These are phyloP conservation scores for Penicillium robsamsonii DNA, from an alignment of 495 filamentous ascomycete species.

Conservation along the genomic window DNA sequence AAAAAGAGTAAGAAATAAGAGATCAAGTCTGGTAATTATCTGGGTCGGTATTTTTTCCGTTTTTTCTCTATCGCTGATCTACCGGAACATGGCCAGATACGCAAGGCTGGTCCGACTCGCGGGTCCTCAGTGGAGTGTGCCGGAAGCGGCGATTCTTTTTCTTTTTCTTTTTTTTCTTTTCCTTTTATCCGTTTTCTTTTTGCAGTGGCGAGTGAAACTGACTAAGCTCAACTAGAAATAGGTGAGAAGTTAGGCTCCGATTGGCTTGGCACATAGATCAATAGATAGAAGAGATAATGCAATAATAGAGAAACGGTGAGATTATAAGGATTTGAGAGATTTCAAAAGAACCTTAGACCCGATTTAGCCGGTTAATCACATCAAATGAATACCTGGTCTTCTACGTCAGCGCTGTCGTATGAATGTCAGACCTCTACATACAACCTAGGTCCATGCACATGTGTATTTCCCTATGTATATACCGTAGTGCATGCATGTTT, in stretches of 20 bases:
- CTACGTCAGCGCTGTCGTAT: slow-evolving; percentile 14
- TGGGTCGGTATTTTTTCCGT: slow-evolving; percentile 17
- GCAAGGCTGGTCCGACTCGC: slow-evolving; percentile 30
- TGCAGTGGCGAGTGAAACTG: not conserved
- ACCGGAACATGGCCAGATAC: slow-evolving; percentile 28
- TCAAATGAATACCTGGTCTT: not conserved
- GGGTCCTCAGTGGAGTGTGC: slow-evolving; percentile 32
- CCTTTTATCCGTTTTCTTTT: not conserved
- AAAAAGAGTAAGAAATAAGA: slow-evolving; percentile 7
- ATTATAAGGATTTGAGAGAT: not conserved
- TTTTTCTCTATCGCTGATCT: slow-evolving; percentile 28
- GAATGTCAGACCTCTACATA: no score
- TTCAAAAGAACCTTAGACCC: not conserved
- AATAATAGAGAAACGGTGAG: not conserved
- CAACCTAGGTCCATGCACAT: no score
- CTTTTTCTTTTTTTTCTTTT: not conserved
- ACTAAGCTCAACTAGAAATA: slow-evolving; percentile 1
- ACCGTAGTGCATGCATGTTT: no score
- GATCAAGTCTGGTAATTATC: slow-evolving; percentile 7
- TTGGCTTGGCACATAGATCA: not conserved
- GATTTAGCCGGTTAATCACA: not conserved
- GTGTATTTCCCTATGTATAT: no score
- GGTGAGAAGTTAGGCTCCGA: not conserved
- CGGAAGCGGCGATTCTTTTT: slow-evolving; percentile 22
- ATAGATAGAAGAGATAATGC: not conserved